A percentile compares a stretch with the other conserved stretches of the same genome.
These are phyloP conservation scores for Terfezia claveryi DNA, from an alignment of 495 filamentous ascomycete species.

Conservation along the genomic window DNA sequence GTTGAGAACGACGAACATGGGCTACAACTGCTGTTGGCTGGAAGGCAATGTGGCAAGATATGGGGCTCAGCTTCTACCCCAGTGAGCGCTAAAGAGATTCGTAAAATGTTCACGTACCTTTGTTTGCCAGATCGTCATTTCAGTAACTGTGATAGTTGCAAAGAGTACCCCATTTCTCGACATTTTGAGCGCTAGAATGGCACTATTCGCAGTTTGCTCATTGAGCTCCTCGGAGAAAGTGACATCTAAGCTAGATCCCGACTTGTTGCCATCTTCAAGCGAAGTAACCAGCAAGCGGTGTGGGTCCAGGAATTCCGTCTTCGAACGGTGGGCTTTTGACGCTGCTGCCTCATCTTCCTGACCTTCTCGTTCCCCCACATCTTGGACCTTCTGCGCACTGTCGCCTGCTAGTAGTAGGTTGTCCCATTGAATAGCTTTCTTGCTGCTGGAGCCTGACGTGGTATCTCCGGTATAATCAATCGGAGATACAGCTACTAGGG, in stretches of 20 bases:
- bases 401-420: too few relatives aligned
- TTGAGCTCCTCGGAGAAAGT: constrained; percentile 9
- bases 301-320: too few relatives aligned
- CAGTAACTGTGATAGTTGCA: constrained; percentile 61
- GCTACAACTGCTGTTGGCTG: constrained; percentile 82
- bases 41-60: constrained; percentile 11
- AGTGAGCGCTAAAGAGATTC: constrained; percentile 9
- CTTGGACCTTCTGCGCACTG: too few relatives aligned
- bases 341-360: too few relatives aligned
- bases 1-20: constrained; percentile 53
- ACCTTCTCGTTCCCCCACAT: too few relatives aligned
- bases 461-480: too few relatives aligned
- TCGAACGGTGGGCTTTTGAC: too few relatives aligned
- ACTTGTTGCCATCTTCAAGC: constrained; percentile 7
- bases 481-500: too few relatives aligned
- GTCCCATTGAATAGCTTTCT: too few relatives aligned
- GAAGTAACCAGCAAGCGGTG: too few relatives aligned
- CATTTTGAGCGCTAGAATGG: constrained; percentile 51
- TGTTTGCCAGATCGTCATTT: constrained; percentile 83
- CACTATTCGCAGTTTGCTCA: constrained; percentile 26
- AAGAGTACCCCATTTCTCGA: constrained; percentile 73
- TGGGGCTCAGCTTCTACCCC: constrained; percentile 1
- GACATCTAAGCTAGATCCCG: constrained; percentile 6
- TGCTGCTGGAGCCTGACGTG: too few relatives aligned
- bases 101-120: constrained; percentile 35